Percentiles rank a stretch among this genome's conserved stretches.
phyloP scores from a whole-genome alignment of 768 basidiomycete species.

The Scleroderma bovista region DNA sequence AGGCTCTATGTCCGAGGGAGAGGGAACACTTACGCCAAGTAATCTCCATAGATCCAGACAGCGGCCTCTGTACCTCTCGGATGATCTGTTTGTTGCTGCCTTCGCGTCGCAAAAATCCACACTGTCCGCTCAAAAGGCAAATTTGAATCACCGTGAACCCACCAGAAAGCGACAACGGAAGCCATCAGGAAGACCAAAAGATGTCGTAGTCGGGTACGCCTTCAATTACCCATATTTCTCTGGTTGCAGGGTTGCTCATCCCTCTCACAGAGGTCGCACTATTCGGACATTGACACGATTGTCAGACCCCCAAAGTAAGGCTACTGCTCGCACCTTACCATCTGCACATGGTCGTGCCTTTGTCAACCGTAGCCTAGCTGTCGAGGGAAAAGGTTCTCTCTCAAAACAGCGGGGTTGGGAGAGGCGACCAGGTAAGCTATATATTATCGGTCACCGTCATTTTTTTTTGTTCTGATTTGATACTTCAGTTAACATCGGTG shows the following conservation, averaged over 20 bases:
- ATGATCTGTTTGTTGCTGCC: conserved; percentile 57
- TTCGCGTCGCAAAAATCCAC: conserved; percentile 34
- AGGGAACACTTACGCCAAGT: background rate
- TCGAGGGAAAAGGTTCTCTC: conserved; percentile 33
- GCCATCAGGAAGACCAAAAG: conserved; percentile 36
- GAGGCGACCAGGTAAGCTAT: conserved; percentile 48
- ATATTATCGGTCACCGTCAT: background rate
- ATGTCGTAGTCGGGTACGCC: conserved; percentile 49
- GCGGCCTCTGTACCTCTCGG: conserved; percentile 54
- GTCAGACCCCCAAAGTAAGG: conserved; percentile 24
- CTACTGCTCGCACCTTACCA: conserved; percentile 41
- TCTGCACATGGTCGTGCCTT: conserved; percentile 48
- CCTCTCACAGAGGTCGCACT: conserved; percentile 41
- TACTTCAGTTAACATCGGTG: conserved; percentile 47
- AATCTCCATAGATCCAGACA: conserved; percentile 15
- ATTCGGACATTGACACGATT: conserved; percentile 42
- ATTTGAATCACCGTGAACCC: conserved; percentile 16
- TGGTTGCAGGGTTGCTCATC: background rate
- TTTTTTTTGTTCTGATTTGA: background rate
- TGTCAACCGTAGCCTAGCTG: conserved; percentile 43
- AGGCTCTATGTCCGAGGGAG: conserved; percentile 10
- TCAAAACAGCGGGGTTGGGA: conserved; percentile 48
- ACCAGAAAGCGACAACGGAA: conserved; percentile 28
- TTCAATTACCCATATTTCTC: background rate
- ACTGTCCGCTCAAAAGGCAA: background rate